A percentile compares a stretch with the other conserved stretches of the same genome.
phyloP scores from a whole-genome alignment of 169 alveolate genomes.

The Plasmodium falciparum region DNA sequence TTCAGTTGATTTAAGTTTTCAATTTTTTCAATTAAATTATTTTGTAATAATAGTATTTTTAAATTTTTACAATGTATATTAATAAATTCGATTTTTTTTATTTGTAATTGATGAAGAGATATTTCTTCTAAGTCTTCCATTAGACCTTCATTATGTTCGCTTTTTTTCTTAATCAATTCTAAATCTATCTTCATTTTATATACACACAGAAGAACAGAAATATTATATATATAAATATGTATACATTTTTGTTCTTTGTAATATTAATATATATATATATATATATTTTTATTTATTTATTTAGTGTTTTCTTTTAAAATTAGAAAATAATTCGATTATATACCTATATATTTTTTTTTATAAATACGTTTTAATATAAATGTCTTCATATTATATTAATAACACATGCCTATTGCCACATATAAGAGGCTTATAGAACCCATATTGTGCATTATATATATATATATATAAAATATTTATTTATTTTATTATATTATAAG shows the following conservation, averaged over 20 bases:
- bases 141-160: constrained; percentile 93
- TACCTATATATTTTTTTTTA: no score
- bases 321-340: background rate
- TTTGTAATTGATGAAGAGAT: constrained; percentile 88
- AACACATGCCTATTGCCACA: no score
- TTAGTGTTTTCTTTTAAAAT: background rate
- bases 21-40: constrained; percentile 91
- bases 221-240: background rate
- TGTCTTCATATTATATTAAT: no score
- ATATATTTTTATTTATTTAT: background rate
- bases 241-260: background rate
- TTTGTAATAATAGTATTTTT: constrained; percentile 89
- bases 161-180: constrained; percentile 88
- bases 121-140: constrained; percentile 91
- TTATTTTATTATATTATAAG: no score
- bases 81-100: constrained; percentile 89
- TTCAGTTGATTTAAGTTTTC: constrained; percentile 88
- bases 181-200: constrained; percentile 57
- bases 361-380: no score
- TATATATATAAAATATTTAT: no score
- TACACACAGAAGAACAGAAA: background rate
- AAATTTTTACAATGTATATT: constrained; percentile 91
- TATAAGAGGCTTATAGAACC: no score
- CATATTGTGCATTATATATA: no score
- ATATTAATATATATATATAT: no score